Base-by-base conservation (phyloP, 768 basidiomycete species). In the Tylopilus vinaceipallidus region DNA sequence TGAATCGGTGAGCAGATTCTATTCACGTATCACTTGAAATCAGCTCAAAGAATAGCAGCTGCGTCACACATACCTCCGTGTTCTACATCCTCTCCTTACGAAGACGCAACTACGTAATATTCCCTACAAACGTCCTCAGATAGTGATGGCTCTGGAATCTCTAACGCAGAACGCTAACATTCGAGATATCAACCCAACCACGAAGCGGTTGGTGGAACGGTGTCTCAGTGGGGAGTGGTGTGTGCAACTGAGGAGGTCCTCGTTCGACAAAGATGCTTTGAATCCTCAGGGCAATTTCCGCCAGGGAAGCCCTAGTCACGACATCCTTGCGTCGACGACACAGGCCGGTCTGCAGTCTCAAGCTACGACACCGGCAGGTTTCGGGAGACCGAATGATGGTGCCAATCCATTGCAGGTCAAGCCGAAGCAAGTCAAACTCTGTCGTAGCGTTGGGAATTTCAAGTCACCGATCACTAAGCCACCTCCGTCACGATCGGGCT, bases 41-140 rank as follows among this genome's bases (percentile, higher is more conserved):
- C 30, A 47, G 50, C 49, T 35, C 52, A 34, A 33, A 19, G 38
- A 7, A 3, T 58, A 92, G 85, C 46, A 64, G 65, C 76, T 98
- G 37, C 91, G 93, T 42, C 95, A 99, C 66, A 98, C 95, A 1
- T 99, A 94, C 66, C 85, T 98, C 27, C 90, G 97, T 17, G 97
- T 99, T 10, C 76, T 99, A 14, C 91, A 98, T 62, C 97, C 95
- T 0, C 83, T 99, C 4, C 79, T 99, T 36, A 93, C 89, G 10
- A 93, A 91, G 67, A 98, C 95, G 0, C 97, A 99, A 67, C 76
- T 99, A 6, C 83, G 83, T 12, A 73, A 80, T 13, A 70, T 84
- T 49, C 89, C 92, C 0, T 98, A 98, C 73, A 99, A 99, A 64
- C 88, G 94, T 8, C 77, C 86, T 2, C 90, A 95, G 65, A 90